These are phyloP conservation scores for Vitis rupestris DNA, from an alignment of 164 flowering plant genomes.

Conservation along the genomic window DNA sequence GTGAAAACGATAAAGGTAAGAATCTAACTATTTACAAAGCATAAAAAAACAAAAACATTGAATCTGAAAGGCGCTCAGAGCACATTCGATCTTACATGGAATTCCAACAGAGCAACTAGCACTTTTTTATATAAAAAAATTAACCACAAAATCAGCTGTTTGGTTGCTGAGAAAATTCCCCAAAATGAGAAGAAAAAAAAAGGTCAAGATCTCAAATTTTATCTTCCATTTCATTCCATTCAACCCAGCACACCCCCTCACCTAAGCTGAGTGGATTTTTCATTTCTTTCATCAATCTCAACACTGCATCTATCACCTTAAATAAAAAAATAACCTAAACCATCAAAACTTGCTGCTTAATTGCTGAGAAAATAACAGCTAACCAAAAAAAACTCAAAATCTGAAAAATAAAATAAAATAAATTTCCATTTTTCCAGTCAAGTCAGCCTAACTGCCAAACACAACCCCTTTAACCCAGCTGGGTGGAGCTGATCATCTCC, in stretches of 20 bases:
- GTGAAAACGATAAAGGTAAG: slow-evolving; percentile 26
- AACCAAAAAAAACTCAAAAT: slow-evolving; percentile 5
- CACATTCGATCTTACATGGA: slow-evolving; percentile 40
- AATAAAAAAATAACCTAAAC: neutral
- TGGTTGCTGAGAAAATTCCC: slow-evolving; percentile 2
- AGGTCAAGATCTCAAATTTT: neutral
- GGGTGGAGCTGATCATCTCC: neutral
- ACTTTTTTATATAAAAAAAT: neutral
- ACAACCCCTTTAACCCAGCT: neutral
- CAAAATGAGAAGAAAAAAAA: neutral
- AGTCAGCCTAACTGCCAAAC: neutral
- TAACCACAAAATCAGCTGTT: neutral
- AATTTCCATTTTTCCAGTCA: neutral
- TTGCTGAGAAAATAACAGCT: neutral
- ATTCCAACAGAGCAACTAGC: slow-evolving; percentile 24
- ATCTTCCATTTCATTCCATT: neutral
- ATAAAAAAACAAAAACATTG: slow-evolving; percentile 12
- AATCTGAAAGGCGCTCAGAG: slow-evolving; percentile 15
- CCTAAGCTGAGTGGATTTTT: neutral
- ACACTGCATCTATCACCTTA: neutral
- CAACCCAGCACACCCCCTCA: neutral
- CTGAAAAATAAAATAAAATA: neutral
- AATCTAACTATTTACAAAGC: slow-evolving; percentile 14
- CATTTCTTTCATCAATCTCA: neutral
- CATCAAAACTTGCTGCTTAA: neutral